Evolutionary conservation across 176 grass and related monocot genomes (phyloP), one percentile per base, ranked within the genome.

Genomic region (Hordeum marinum): DNA sequence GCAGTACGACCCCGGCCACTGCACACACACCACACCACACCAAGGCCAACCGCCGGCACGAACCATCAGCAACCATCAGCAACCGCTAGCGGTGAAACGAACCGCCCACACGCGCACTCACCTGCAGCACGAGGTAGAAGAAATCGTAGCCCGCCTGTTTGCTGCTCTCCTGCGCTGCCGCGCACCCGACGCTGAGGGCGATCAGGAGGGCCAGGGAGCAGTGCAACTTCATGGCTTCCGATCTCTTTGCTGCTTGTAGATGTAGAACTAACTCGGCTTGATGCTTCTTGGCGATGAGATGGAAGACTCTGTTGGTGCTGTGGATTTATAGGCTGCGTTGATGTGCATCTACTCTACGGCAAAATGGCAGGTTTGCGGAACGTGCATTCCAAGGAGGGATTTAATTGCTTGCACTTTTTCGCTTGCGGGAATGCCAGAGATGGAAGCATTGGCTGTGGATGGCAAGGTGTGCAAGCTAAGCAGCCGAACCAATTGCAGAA

Each of bases 51-150:
- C 48, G 48, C 48, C 48, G 6, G 48, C 48, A 52, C 15, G 15
- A 52, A 52, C 48, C 15, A 50, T 50, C 46, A 50, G 46, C 14
- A 50, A 50, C 46, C 15, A 50, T 50, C 46, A 50, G 46, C 14
- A 50, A 50, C 46, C 15, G n/a, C n/a, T n/a, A n/a, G n/a, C n/a
- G n/a, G n/a, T 10, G n/a, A 17, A 50, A 4, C 6, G 46, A 50
- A 50, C 48, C 48, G 15, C 6, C 48, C 48, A 52, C 48, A 7
- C 48, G 11, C 43, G 84, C 8, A 64, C 41, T 34, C 61, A 86
- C 90, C 74, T 92, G 90, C 26, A 87, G 84, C 62, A 95, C 90
- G 27, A 93, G 90, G 83, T 91, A 95, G 84, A 95, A 93, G 88
- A 95, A 95, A 50, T 93, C 94, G 83, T 89, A 95, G 86, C 81